A percentile compares a stretch with the other conserved stretches of the same genome.
Conservation (phyloP, 352 stramenopile genomes). For the Phytopythium boreale region DNA sequence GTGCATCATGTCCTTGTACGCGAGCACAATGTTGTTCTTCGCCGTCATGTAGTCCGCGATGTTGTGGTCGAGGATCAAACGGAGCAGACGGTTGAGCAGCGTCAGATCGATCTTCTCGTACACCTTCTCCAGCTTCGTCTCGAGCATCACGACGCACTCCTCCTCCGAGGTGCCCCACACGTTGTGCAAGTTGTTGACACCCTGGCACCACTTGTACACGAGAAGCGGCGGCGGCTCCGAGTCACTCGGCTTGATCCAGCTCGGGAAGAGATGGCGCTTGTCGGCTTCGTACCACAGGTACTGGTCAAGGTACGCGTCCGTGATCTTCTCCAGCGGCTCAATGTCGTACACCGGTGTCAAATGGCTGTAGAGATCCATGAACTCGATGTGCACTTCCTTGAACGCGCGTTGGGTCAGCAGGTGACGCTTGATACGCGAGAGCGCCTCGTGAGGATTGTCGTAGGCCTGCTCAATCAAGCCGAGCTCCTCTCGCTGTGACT, state of each 20-base stretch:
- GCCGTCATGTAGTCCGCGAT: constrained; percentile 99
- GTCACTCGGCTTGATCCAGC: constrained; percentile 99
- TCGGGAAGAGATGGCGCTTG: constrained; percentile 99
- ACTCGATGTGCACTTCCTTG: constrained; percentile 99
- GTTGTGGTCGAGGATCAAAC: constrained; percentile 99
- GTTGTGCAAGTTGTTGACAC: constrained; percentile 99
- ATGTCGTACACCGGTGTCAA: constrained; percentile 99
- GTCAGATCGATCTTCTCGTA: constrained; percentile 99
- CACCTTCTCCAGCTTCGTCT: constrained; percentile 99
- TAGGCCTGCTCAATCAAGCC: constrained; percentile 99
- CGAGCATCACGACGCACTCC: constrained; percentile 98
- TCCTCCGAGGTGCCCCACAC: constrained; percentile 98
- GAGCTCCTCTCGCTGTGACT: constrained; percentile 97
- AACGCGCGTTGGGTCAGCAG: constrained; percentile 99
- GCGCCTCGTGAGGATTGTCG: constrained; percentile 98
- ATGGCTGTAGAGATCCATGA: constrained; percentile 99
- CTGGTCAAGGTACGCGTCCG: constrained; percentile 99
- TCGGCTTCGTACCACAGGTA: constrained; percentile 99
- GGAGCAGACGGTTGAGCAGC: constrained; percentile 96
- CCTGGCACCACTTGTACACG: constrained; percentile 99
- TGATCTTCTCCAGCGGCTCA: constrained; percentile 99
- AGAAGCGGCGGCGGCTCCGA: constrained; percentile 98
- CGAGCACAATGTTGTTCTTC: constrained; percentile 99
- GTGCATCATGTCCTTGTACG: constrained; percentile 99
- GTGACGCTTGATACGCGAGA: constrained; percentile 99